phyloP scores from a whole-genome alignment of 805 yeast species.

The Brettanomyces anomalus region DNA sequence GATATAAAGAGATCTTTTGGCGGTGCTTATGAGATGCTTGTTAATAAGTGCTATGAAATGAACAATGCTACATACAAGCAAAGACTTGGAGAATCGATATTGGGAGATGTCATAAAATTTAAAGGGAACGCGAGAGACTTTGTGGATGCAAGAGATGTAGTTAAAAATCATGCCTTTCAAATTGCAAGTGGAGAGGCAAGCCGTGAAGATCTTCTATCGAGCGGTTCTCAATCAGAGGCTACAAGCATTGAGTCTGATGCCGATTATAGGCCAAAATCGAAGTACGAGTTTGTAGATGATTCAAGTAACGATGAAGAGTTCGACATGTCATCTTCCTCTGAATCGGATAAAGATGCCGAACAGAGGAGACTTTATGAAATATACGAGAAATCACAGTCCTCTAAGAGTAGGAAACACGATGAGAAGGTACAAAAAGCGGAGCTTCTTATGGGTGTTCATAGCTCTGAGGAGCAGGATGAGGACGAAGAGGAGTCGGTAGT shows the following conservation, averaged over 20 bases:
- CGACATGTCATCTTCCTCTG: background rate
- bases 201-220: constrained; percentile 8
- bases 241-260: no score
- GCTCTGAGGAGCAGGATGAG: constrained; percentile 11
- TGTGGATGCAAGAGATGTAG: constrained; percentile 60
- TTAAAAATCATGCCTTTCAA: constrained; percentile 48
- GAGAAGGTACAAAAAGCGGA: constrained; percentile 11
- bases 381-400: constrained; percentile 13
- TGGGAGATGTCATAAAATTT: constrained; percentile 72
- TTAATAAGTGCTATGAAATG: constrained; percentile 67
- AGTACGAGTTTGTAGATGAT: no score
- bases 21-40: constrained; percentile 75
- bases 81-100: constrained; percentile 60
- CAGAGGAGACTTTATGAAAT: constrained; percentile 10
- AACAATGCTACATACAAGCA: constrained; percentile 56
- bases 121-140: constrained; percentile 70
- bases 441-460: constrained; percentile 17
- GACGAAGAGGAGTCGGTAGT: constrained; percentile 2
- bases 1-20: constrained; percentile 79
- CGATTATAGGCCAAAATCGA: no score
- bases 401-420: background rate
- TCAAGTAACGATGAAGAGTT: background rate
- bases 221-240: background rate
- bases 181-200: constrained; percentile 17
- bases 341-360: constrained; percentile 6